A percentile compares a stretch with the other conserved stretches of the same genome.
phyloP scores from a whole-genome alignment of 2,329 filamentous ascomycete genomes.

The Dactylellina drechsleri region DNA sequence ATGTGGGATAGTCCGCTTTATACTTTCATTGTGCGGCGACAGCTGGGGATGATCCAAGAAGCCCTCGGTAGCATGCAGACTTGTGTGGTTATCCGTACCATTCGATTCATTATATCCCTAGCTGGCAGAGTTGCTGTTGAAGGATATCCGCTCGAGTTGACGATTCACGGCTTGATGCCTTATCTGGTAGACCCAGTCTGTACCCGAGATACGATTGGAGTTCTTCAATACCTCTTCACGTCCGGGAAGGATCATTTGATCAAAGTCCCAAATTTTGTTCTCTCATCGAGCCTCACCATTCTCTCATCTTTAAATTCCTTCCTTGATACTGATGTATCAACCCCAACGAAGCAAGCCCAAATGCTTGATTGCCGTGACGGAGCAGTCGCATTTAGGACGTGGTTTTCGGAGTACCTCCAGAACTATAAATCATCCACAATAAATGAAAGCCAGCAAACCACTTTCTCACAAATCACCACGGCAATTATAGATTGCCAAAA shows the following conservation, averaged over 20 bases:
- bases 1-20: constrained; percentile 76
- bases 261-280: constrained; percentile 77
- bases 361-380: constrained; percentile 80
- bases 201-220: constrained; percentile 86
- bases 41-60: constrained; percentile 82
- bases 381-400: constrained; percentile 78
- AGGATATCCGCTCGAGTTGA: constrained; percentile 89
- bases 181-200: constrained; percentile 86
- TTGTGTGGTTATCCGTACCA: constrained; percentile 84
- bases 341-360: constrained; percentile 85
- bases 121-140: constrained; percentile 77
- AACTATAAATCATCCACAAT: constrained; percentile 68
- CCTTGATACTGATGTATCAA: constrained; percentile 77
- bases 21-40: constrained; percentile 76
- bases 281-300: constrained; percentile 81
- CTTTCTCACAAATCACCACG: constrained; percentile 71
- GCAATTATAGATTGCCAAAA: constrained; percentile 48
- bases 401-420: constrained; percentile 77
- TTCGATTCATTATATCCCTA: constrained; percentile 81
- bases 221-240: constrained; percentile 83
- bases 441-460: constrained; percentile 65
- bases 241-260: constrained; percentile 73
- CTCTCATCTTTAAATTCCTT: constrained; percentile 82
- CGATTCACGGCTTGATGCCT: constrained; percentile 79
- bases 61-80: constrained; percentile 87